Percentiles rank a stretch among this genome's conserved stretches.
These are phyloP conservation scores for Auriscalpium vulgare DNA, from an alignment of 768 basidiomycete species.

Conservation along the genomic window DNA sequence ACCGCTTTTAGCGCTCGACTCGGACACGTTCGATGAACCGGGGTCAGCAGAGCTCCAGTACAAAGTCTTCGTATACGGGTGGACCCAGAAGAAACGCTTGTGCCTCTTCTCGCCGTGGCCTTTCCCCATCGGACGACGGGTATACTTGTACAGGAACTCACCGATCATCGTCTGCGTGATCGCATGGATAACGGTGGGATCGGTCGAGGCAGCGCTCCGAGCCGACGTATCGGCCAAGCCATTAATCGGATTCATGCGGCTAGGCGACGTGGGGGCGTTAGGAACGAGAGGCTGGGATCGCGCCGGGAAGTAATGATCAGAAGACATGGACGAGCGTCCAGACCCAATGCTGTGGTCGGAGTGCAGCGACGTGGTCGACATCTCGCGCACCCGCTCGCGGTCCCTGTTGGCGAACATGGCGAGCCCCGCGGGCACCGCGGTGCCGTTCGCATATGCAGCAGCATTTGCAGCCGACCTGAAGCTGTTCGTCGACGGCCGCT, in stretches of 20 bases:
- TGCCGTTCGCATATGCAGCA: conserved; percentile 42
- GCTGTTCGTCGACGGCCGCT: conserved; percentile 72
- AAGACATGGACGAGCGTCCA: conserved; percentile 77
- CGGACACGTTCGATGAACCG: conserved; percentile 77
- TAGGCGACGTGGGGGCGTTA: conserved; percentile 36
- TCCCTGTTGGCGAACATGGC: conserved; percentile 23
- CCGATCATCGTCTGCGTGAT: conserved; percentile 99
- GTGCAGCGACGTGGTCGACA: conserved; percentile 62
- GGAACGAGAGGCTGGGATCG: conserved; percentile 27
- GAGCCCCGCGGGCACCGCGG: conserved; percentile 37
- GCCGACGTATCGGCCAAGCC: conserved; percentile 11
- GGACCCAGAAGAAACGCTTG: conserved; percentile 98
- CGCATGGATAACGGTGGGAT: conserved; percentile 87
- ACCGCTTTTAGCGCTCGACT: conserved; percentile 97
- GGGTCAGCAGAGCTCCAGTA: conserved; percentile 98
- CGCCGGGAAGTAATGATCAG: conserved; percentile 49
- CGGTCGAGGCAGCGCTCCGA: conserved; percentile 44
- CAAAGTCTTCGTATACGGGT: conserved; percentile 95
- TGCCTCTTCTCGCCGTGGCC: conserved; percentile 87
- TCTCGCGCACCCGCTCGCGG: conserved; percentile 46
- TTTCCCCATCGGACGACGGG: conserved; percentile 80
- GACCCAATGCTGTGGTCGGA: conserved; percentile 65
- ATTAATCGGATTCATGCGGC: conserved; percentile 23
- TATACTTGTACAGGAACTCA: conserved; percentile 98
- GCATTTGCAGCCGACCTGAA: conserved; percentile 71